These are phyloP conservation scores for Bipolaris zeicola DNA, from an alignment of 2,329 filamentous ascomycete species.

Conservation along the genomic window DNA sequence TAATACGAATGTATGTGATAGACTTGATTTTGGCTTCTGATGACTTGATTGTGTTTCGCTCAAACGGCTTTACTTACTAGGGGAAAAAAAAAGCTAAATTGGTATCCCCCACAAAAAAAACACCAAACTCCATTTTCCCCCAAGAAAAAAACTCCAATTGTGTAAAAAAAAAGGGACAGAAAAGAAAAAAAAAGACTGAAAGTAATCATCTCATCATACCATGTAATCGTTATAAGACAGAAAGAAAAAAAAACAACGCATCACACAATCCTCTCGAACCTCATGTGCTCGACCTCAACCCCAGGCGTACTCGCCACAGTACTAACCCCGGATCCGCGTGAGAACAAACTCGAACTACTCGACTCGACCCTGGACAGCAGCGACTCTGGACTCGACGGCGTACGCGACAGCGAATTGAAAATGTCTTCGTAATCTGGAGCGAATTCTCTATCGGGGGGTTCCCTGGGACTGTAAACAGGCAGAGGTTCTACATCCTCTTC, in stretches of 20 bases:
- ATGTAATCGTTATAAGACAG: no score
- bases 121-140: no score
- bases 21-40: no score
- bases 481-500: conserved; percentile 37
- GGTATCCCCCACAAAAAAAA: no score
- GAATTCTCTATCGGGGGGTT: conserved; percentile 35
- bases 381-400: conserved; percentile 20
- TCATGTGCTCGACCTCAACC: conserved; percentile 17
- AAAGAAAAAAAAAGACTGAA: no score
- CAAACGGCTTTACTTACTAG: no score
- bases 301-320: conserved; percentile 16
- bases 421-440: conserved; percentile 42
- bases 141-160: no score
- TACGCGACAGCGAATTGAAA: conserved; percentile 25
- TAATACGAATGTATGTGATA: no score
- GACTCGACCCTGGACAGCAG: conserved; percentile 15
- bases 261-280: not conserved
- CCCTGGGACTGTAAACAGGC: conserved; percentile 37
- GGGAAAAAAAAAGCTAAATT: no score
- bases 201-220: no score
- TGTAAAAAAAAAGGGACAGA: no score
- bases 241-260: not conserved
- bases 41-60: no score
- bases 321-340: conserved; percentile 11
- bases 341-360: conserved; percentile 23